Conservation (phyloP, 495 filamentous ascomycete species). For the Podospora pseudocomata region DNA sequence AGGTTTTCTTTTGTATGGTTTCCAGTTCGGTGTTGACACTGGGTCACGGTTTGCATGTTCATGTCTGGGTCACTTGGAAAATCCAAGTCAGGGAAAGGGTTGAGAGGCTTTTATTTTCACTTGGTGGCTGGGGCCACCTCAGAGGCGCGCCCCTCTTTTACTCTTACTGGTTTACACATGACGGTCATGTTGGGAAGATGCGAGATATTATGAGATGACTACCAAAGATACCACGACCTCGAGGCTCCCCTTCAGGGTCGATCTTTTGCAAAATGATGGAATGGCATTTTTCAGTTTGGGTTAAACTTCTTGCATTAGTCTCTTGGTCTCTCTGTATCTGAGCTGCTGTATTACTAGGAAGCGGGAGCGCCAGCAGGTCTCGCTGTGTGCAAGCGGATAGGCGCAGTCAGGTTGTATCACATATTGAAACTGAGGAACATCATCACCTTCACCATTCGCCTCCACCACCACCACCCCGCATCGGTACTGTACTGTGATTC, state of each 20-base stretch:
- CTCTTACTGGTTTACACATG: neutral
- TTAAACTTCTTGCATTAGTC: neutral
- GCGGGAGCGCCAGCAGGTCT: neutral
- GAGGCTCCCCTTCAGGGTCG: neutral
- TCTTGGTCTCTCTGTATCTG: neutral
- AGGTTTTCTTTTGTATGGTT: neutral
- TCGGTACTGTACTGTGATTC: neutral
- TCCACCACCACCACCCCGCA: neutral
- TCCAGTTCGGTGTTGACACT: too few relatives aligned
- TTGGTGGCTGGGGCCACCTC: neutral
- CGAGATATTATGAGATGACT: neutral
- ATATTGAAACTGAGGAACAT: too few relatives aligned
- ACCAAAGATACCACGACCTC: slow-evolving; percentile 1
- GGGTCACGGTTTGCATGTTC: neutral
- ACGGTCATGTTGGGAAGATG: neutral
- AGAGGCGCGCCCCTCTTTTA: neutral
- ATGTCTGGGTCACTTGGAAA: neutral
- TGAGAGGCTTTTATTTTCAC: neutral
- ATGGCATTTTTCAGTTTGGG: neutral
- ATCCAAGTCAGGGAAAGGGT: neutral
- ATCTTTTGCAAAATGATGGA: neutral
- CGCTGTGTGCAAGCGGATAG: neutral
- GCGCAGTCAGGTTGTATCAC: neutral
- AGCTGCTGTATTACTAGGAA: neutral
- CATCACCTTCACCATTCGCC: too few relatives aligned